A percentile compares a stretch with the other conserved stretches of the same genome.
phyloP scores from a whole-genome alignment of 495 filamentous ascomycete species.

The Chaetomidium leptoderma region DNA sequence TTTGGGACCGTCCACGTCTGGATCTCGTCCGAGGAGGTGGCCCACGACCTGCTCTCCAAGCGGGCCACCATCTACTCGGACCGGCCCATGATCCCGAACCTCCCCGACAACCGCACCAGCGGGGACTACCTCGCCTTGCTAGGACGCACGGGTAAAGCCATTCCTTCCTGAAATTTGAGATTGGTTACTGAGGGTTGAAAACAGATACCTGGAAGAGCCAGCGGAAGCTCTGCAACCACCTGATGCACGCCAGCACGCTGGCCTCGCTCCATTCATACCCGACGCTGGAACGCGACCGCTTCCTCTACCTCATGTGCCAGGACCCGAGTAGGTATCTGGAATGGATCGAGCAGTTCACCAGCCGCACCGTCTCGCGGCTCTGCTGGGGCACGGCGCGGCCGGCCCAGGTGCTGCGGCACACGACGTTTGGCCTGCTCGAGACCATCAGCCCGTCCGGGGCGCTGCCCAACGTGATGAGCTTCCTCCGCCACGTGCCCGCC shows the following conservation, averaged over 20 bases:
- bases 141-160: conserved; percentile 44
- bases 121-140: conserved; percentile 54
- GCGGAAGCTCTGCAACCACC: conserved; percentile 53
- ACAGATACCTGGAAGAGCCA: conserved; percentile 56
- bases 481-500: conserved; percentile 43
- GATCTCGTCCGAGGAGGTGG: conserved; percentile 54
- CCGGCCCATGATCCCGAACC: conserved; percentile 52
- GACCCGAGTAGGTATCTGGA: conserved; percentile 48
- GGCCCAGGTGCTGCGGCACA: conserved; percentile 48
- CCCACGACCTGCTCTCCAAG: conserved; percentile 57
- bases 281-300: conserved; percentile 50
- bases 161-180: neutral
- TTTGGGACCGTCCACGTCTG: conserved; percentile 56
- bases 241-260: conserved; percentile 48
- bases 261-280: conserved; percentile 49
- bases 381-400: conserved; percentile 53
- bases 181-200: neutral
- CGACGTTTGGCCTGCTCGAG: conserved; percentile 55
- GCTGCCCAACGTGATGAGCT: conserved; percentile 48
- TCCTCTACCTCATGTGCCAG: conserved; percentile 44
- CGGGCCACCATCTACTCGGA: conserved; percentile 58
- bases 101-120: conserved; percentile 52
- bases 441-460: conserved; percentile 55
- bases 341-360: conserved; percentile 56
- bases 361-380: conserved; percentile 54